Evolutionary conservation across 495 filamentous ascomycete species (phyloP), one percentile per base, ranked within the genome.

Genomic region (Xylaria palmicola): DNA sequence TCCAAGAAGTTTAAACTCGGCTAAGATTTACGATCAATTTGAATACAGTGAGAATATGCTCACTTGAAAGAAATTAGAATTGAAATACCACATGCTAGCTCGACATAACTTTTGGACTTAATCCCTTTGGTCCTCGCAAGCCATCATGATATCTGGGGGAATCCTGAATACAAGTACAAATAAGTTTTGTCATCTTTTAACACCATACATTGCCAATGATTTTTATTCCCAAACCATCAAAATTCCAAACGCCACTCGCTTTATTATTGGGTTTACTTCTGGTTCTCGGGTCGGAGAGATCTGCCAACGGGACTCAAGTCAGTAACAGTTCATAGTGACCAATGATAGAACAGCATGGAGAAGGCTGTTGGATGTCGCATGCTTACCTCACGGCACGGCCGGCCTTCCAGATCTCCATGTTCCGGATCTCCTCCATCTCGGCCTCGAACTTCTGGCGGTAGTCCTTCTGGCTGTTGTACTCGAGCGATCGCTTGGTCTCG

Each of bases 321-420:
- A 72, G 56, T 24, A 20, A 44, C 44, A 5, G 32, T 50, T 32
- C 43, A 32, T n/a, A 7, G 30, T n/a, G 22, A 1, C 13, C 9
- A 49, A 53, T 13, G 37, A 20, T 20, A 39, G 3, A 13, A 10
- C 10, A 53, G 19, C 30, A 24, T 20, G 15, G 22, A 36, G 36
- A 2, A 40, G 8, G 1, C 6, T 19, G 24, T 10, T n/a, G 10
- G 9, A 19, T 19, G 30, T 59, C 50, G 51, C 22, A 43, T 54
- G 77, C 81, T 74, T 78, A 88, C 79, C 91, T 87, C 62, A 98
- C 94, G 66, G 95, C 90, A 88, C 97, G 98, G 74, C 94, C 94
- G 60, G 95, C 94, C 67, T 89, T 86, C 94, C 94, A 98, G 85
- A 98, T 98, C 85, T 98, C 94, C 75, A 98, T 80, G 68, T 91